Evolutionary conservation across 108 stramenopile genomes (phyloP), one percentile per base, ranked within the genome.

Genomic region (Nitzschia palea): DNA sequence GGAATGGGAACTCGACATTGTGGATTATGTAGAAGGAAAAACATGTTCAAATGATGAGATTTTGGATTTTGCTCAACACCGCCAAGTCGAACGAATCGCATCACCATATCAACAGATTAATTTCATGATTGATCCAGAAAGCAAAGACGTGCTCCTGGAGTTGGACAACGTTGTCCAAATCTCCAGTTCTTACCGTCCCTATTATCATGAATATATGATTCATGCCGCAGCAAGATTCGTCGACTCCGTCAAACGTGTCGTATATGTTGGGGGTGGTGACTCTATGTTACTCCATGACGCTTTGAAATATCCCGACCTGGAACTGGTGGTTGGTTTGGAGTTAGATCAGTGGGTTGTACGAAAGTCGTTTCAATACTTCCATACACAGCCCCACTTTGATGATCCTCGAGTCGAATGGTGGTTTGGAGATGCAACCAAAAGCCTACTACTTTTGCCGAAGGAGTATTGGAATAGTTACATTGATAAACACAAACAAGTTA

Each of bases 231-330:
- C 90, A 0, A 74, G 82, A 1, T 91, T 81, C 59, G 32, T 91
- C 31, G 70, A 81, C 50, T 28, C 0, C 1, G 74, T 91, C 28
- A 81, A 80, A 54, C 81, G 90, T 20, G 78, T 86, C 6, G 42
- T 86, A 0, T 94, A 86, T 48, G 73, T 94, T 20, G 93, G 93
- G n/a, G 93, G 90, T 15, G 93, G 93, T 25, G 93, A 94, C 44
- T 76, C 85, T 53, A 91, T 91, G 90, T 53, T 94, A 2, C 50
- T 94, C 50, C 87, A 94, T 58, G 93, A 94, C 68, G 61, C 76
- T 0, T 44, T 91, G 36, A 91, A 94, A 60, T 94, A 94, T 52
- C 89, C 89, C n/a, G 69, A 71, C 26, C 47, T 94, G 22, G 93
- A 94, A 56, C 51, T 85, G 26, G 81, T 89, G 2, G 76, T 94